Evolutionary conservation across 192 early-diverging fungal genomes (phyloP).

Genomic region (Pecoramyces ruminantium): DNA sequence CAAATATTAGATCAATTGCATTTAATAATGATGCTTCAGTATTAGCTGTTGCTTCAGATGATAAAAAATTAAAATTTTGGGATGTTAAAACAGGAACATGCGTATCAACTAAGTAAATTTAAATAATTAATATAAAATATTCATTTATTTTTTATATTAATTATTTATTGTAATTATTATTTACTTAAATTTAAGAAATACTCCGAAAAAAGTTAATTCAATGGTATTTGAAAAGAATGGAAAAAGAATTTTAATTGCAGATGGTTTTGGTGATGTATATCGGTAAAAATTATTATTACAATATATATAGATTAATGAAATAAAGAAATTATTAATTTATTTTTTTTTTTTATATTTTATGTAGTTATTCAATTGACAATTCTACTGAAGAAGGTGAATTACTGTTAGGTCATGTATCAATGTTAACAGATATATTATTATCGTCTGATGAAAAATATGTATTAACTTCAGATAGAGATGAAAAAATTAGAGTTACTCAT

Average conservation of each 20-base stretch:
- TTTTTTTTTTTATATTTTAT: no score
- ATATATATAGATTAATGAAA: no score
- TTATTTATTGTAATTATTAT: neutral
- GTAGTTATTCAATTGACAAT: slow-evolving; percentile 11
- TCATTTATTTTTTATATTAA: neutral
- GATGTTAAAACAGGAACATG: neutral
- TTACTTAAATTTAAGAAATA: no score
- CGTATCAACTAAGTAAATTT: neutral
- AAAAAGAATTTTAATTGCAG: slow-evolving; percentile 50
- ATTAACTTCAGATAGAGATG: slow-evolving; percentile 89
- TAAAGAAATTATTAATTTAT: no score
- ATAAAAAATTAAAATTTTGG: neutral
- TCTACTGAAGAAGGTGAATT: slow-evolving; percentile 17
- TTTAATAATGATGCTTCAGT: neutral
- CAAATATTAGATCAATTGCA: neutral
- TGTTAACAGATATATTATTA: slow-evolving; percentile 75
- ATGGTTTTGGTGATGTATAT: slow-evolving; percentile 95
- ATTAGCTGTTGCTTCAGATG: neutral
- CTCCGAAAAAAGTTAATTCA: slow-evolving; percentile 58
- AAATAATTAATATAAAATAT: no score
- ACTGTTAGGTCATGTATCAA: slow-evolving; percentile 83
- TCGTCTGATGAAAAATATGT: slow-evolving; percentile 45
- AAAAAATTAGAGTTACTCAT: slow-evolving; percentile 85
- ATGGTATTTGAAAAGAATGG: slow-evolving; percentile 51
- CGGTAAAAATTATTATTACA: slow-evolving; percentile 14